Conservation (phyloP, 257 asterid species). For the Sherardia arvensis region DNA sequence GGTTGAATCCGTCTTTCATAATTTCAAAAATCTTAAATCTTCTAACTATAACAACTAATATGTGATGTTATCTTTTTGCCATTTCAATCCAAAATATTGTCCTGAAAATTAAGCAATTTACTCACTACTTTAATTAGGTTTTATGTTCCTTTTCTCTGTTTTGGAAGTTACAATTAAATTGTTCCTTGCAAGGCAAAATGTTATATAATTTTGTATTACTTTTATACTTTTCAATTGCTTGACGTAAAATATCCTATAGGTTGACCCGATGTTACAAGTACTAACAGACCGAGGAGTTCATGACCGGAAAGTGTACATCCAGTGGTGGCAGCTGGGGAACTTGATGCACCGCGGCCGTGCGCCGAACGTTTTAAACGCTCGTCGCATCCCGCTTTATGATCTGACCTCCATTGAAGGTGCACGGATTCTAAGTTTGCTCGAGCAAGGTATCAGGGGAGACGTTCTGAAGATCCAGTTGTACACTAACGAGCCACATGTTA, state of each 20-base stretch:
- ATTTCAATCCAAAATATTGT: too few species aligned
- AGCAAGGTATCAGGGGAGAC: constrained; percentile 50
- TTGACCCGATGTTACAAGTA: constrained; percentile 30
- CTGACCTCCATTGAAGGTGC: constrained; percentile 25
- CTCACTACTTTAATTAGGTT: too few species aligned
- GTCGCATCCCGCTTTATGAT: constrained; percentile 37
- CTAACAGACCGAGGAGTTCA: constrained; percentile 27
- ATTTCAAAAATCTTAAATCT: too few species aligned
- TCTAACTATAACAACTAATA: too few species aligned
- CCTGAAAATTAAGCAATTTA: too few species aligned
- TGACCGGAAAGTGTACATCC: constrained; percentile 53
- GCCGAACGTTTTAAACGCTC: constrained; percentile 41
- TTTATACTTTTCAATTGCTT: background rate
- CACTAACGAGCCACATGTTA: background rate
- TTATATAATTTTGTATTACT: too few species aligned
- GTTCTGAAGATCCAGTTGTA: constrained; percentile 55
- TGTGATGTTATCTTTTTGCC: too few species aligned
- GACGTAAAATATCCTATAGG: constrained; percentile 26
- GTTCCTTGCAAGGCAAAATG: background rate
- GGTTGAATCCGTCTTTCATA: too few species aligned
- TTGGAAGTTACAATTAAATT: background rate
- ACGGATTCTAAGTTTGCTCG: constrained; percentile 52
- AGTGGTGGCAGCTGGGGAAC: constrained; percentile 73
- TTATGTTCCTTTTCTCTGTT: background rate
- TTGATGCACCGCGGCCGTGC: constrained; percentile 41